Evolutionary conservation across 176 grass and related monocot genomes (phyloP).

Genomic region (Otatea glauca): DNA sequence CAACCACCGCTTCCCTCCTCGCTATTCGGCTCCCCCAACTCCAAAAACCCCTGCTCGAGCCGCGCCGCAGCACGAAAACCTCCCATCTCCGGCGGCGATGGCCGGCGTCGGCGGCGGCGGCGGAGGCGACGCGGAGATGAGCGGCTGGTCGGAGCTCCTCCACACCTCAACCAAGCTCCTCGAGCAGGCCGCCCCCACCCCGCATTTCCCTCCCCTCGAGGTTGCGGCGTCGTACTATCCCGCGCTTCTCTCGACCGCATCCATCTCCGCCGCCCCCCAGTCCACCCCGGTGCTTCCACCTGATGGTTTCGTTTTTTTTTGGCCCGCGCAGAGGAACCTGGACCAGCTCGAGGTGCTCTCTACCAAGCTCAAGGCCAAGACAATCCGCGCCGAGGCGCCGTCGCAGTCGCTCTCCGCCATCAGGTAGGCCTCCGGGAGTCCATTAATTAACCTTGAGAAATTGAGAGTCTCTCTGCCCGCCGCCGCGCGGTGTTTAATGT

Average conservation of each 20-base stretch:
- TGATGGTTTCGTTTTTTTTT: constrained; percentile 18
- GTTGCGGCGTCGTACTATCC: constrained; percentile 37
- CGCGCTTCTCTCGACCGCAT: not conserved
- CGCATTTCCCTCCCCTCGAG: constrained; percentile 86
- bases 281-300: not conserved
- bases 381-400: constrained; percentile 80
- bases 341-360: constrained; percentile 95
- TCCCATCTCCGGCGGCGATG: constrained; percentile 50
- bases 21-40: not conserved
- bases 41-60: constrained; percentile 43
- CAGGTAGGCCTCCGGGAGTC: constrained; percentile 48
- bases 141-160: constrained; percentile 85
- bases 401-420: constrained; percentile 85
- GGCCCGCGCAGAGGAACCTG: constrained; percentile 71
- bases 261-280: not conserved
- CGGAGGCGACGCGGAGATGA: constrained; percentile 64
- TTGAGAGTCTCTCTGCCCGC: not conserved
- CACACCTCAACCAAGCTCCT: constrained; percentile 88
- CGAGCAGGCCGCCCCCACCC: constrained; percentile 75
- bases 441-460: not conserved
- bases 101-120: constrained; percentile 42
- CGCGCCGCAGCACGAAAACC: constrained; percentile 43
- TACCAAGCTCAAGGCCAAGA: constrained; percentile 97
- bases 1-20: constrained; percentile 20
- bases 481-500: not conserved